Percentiles rank a stretch among this genome's conserved stretches.
phyloP scores from a whole-genome alignment of 2,329 filamentous ascomycete genomes.

The Fusarium sp. region DNA sequence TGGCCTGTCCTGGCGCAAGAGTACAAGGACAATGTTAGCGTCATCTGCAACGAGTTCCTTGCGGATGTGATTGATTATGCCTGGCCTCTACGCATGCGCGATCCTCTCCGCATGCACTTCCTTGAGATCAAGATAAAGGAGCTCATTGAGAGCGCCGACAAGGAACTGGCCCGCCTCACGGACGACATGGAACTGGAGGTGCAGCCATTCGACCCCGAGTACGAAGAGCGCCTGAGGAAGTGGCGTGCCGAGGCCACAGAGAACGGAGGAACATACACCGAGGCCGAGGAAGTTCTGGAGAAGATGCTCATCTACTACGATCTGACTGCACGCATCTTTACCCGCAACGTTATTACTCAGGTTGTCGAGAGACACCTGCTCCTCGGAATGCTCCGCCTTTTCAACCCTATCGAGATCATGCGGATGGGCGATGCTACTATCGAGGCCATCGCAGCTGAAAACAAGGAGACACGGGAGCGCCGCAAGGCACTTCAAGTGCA shows the following conservation, averaged over 20 bases:
- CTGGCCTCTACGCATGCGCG: slow-evolving; percentile 64
- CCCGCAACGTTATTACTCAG: slow-evolving; percentile 65
- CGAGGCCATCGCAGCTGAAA: slow-evolving; percentile 65
- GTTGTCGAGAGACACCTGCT: slow-evolving; percentile 64
- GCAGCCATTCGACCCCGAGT: slow-evolving; percentile 66
- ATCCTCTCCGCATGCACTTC: slow-evolving; percentile 62
- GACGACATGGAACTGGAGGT: slow-evolving; percentile 66
- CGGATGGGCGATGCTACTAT: slow-evolving; percentile 58
- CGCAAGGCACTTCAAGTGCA: slow-evolving; percentile 60
- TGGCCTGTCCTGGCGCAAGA: slow-evolving; percentile 65
- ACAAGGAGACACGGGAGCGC: slow-evolving; percentile 65
- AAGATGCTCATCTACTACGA: slow-evolving; percentile 70
- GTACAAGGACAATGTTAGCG: slow-evolving; percentile 66
- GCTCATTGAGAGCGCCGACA: slow-evolving; percentile 59
- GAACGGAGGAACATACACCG: slow-evolving; percentile 60
- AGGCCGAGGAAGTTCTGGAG: slow-evolving; percentile 65
- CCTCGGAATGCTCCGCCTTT: slow-evolving; percentile 63
- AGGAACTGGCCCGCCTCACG: slow-evolving; percentile 59
- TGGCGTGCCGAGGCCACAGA: slow-evolving; percentile 59
- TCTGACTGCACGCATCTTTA: slow-evolving; percentile 64
- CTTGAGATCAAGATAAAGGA: slow-evolving; percentile 62
- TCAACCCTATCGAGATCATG: slow-evolving; percentile 65
- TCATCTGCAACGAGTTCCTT: slow-evolving; percentile 67
- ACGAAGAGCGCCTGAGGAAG: slow-evolving; percentile 61
- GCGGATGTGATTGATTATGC: slow-evolving; percentile 63